Percentiles rank a stretch among this genome's conserved stretches.
phyloP scores from a whole-genome alignment of 2,329 filamentous ascomycete species.

The Epichloe gansuensis region DNA sequence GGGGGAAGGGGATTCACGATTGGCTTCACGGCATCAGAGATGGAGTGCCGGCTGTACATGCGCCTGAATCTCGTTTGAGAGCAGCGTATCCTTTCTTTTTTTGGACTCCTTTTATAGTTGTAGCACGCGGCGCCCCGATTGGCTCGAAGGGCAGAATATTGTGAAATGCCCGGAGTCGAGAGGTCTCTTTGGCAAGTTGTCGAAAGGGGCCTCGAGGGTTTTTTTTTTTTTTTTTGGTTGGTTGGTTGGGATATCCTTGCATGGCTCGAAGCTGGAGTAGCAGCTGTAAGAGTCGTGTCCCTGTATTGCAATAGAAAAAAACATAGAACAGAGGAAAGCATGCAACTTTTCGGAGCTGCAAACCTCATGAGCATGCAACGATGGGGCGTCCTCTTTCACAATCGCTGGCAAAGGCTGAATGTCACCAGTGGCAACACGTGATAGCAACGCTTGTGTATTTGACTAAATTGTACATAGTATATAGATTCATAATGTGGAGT shows the following conservation, averaged over 20 bases:
- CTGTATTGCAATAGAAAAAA: neutral
- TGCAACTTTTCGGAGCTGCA: neutral
- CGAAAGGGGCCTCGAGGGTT: neutral
- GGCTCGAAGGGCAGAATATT: conserved; percentile 42
- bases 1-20: too few relatives aligned
- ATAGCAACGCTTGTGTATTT: neutral
- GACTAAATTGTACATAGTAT: neutral
- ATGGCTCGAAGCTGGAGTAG: neutral
- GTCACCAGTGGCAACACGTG: too few relatives aligned
- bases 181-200: neutral
- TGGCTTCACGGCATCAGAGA: neutral
- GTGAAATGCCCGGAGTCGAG: conserved; percentile 39
- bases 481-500: conserved; percentile 1
- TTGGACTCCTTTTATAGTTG: neutral
- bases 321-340: too few relatives aligned
- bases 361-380: too few relatives aligned
- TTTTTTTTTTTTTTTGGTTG: neutral
- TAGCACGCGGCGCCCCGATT: neutral
- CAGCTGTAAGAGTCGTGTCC: neutral
- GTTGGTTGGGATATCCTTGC: neutral
- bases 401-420: too few relatives aligned
- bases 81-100: neutral
- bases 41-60: neutral
- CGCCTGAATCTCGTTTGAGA: neutral
- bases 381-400: too few relatives aligned